Evolutionary conservation across 2,329 filamentous ascomycete genomes (phyloP).

Genomic region (Ampelomyces quisqualis): DNA sequence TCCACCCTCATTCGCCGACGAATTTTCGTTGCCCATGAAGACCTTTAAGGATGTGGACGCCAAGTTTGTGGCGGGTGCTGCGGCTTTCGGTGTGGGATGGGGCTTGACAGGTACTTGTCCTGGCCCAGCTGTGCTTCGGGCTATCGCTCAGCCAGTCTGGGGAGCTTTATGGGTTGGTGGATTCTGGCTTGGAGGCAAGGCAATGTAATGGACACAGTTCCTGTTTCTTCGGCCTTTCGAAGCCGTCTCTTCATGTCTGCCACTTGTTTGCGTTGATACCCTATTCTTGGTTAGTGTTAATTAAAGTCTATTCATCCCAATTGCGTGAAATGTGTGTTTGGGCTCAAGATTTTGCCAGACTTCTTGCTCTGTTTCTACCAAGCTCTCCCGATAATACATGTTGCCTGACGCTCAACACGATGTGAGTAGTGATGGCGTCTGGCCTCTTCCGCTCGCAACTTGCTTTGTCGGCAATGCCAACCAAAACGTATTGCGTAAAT

Average conservation of each 20-base stretch:
- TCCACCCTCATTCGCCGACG: slow-evolving; percentile 47
- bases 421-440: no score
- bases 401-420: background rate
- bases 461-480: background rate
- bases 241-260: background rate
- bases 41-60: slow-evolving; percentile 52
- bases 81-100: slow-evolving; percentile 55
- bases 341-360: background rate
- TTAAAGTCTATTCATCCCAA: background rate
- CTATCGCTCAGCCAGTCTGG: slow-evolving; percentile 52
- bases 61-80: slow-evolving; percentile 51
- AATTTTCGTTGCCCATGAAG: slow-evolving; percentile 49
- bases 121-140: slow-evolving; percentile 52
- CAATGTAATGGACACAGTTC: no score
- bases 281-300: background rate
- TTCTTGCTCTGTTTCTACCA: background rate
- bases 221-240: no score
- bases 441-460: no score
- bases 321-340: background rate
- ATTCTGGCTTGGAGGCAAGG: slow-evolving; percentile 46
- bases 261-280: background rate
- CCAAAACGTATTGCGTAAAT: background rate
- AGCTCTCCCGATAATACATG: background rate
- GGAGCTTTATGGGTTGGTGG: slow-evolving; percentile 51
- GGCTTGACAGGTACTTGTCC: slow-evolving; percentile 55